Base-by-base conservation (phyloP, 116 monocot species). In the Iris pallida region DNA sequence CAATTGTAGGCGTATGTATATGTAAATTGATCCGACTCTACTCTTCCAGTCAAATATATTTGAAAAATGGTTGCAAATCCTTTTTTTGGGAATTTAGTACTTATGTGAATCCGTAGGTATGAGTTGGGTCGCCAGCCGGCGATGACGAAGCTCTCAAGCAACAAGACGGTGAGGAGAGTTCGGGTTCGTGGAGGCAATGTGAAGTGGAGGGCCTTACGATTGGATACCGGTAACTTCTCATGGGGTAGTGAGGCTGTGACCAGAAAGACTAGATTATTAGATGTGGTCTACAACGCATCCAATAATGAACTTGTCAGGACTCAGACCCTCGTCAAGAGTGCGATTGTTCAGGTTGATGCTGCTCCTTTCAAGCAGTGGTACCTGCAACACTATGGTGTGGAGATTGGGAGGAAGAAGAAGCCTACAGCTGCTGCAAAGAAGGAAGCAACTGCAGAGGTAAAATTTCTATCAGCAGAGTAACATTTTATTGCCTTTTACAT, bases 351-450 rank as follows among this genome's bases (percentile, higher is more conserved):
- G 80, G 83, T 87, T 20, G 87, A 87, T 68, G 87, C 87, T 44
- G 79, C 83, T 9, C 87, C 87, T 10, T 87, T 87, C 72, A 87
- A 72, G 74, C 87, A 87, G 83, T 87, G 83, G 87, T 87, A 87
- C 53, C 87, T 83, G n/a, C 82, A 82, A 74, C 87, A 83, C 61
- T 87, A 87, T 70, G 87, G 87, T 40, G 87, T 87, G n/a, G 87
- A 87, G 8, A 71, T 87, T 45, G 87, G 87, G 9, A 71, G 77
- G 74, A 87, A 83, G 77, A 86, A 82, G 73, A 87, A 87, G 77
- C 7, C 52, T 6, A 7, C 71, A 4, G n/a, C 40, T 61, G 61
- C 42, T n/a, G 55, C 72, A 2, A 87, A 87, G 68, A 87, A 87
- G 68, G 87, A 87, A 53, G 14, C 70, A 14, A 55, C 79, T 57